phyloP scores from a whole-genome alignment of 2,329 filamentous ascomycete genomes.

The Fusarium newnesense region DNA sequence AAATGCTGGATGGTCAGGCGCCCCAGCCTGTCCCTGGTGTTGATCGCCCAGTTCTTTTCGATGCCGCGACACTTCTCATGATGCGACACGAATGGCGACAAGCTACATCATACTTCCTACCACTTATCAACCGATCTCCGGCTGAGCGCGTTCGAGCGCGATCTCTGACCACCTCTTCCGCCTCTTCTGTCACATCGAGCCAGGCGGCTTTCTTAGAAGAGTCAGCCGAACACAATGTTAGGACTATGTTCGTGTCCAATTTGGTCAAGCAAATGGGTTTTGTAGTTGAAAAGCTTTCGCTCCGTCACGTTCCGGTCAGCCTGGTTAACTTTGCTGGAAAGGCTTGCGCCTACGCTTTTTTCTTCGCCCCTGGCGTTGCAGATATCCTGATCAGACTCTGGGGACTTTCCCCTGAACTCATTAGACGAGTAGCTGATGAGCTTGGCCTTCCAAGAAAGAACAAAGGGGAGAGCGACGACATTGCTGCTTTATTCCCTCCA shows the following conservation, averaged over 20 bases:
- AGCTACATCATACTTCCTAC: conserved; percentile 73
- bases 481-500: conserved; percentile 76
- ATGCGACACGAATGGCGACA: conserved; percentile 88
- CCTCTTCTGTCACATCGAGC: conserved; percentile 75
- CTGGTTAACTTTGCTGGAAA: conserved; percentile 89
- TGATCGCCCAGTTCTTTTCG: conserved; percentile 83
- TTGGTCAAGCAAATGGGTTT: conserved; percentile 85
- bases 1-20: conserved; percentile 78
- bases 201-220: conserved; percentile 63
- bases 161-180: conserved; percentile 62
- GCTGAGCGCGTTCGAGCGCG: conserved; percentile 57
- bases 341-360: conserved; percentile 91
- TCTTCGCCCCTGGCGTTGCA: conserved; percentile 87
- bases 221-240: conserved; percentile 88
- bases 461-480: conserved; percentile 68
- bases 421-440: conserved; percentile 78
- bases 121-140: conserved; percentile 66
- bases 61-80: conserved; percentile 85
- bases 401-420: conserved; percentile 73
- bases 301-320: conserved; percentile 72
- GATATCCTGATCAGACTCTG: conserved; percentile 86
- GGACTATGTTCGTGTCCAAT: conserved; percentile 86
- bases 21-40: conserved; percentile 81
- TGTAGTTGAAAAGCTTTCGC: conserved; percentile 88
- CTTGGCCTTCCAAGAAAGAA: conserved; percentile 70